Evolutionary conservation across 345 rosid species (phyloP).

Genomic region (Heritiera littoralis): DNA sequence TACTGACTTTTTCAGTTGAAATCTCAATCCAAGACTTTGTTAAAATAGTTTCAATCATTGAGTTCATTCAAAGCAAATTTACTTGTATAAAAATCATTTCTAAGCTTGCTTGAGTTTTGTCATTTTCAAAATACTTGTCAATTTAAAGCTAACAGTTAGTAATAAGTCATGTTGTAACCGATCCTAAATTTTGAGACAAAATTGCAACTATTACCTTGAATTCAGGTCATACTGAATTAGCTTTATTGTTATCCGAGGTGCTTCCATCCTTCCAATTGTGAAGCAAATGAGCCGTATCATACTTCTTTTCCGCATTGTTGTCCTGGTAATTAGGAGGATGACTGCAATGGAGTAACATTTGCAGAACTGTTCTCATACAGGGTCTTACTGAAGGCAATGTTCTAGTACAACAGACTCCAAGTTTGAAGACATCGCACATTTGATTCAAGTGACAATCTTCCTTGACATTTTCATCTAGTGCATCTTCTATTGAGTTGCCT

Average conservation of each 20-base stretch:
- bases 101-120: no score
- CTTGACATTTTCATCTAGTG: slow-evolving; percentile 45
- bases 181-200: background rate
- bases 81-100: no score
- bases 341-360: slow-evolving; percentile 29
- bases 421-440: slow-evolving; percentile 54
- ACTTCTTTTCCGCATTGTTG: slow-evolving; percentile 20
- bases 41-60: no score
- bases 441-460: slow-evolving; percentile 39
- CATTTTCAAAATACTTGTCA: no score
- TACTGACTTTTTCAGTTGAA: no score
- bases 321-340: background rate
- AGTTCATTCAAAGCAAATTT: no score
- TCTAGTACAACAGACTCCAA: slow-evolving; percentile 59
- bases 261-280: background rate
- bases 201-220: background rate
- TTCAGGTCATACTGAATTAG: background rate
- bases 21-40: no score
- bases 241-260: background rate
- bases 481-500: slow-evolving; percentile 28
- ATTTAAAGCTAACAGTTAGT: no score
- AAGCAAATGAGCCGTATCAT: slow-evolving; percentile 27
- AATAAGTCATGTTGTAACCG: background rate
- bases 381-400: slow-evolving; percentile 49
- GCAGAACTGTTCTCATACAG: slow-evolving; percentile 53